phyloP scores from a whole-genome alignment of 192 early-diverging fungal genomes.

The Lobosporangium transversale region DNA sequence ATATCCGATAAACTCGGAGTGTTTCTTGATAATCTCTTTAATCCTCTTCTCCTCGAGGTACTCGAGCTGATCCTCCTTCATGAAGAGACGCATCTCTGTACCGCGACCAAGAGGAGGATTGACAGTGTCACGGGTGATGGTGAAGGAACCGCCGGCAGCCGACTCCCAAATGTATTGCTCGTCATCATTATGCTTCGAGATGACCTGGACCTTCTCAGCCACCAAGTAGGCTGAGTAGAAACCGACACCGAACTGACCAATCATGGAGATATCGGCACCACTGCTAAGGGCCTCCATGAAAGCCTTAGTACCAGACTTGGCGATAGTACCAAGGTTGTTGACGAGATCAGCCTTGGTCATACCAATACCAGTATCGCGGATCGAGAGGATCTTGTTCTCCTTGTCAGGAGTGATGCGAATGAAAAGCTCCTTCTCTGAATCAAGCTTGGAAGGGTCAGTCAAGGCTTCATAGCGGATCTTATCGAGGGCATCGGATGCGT shows the following conservation, averaged over 20 bases:
- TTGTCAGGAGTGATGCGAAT: slow-evolving; percentile 89
- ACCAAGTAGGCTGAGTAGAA: slow-evolving; percentile 99
- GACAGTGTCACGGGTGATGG: slow-evolving; percentile 90
- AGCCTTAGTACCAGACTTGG: slow-evolving; percentile 98
- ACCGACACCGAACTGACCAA: slow-evolving; percentile 99
- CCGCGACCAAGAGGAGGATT: slow-evolving; percentile 92
- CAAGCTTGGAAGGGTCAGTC: slow-evolving; percentile 90
- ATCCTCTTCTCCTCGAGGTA: slow-evolving; percentile 98
- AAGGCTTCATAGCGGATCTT: slow-evolving; percentile 97
- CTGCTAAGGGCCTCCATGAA: slow-evolving; percentile 97
- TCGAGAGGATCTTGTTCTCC: slow-evolving; percentile 84
- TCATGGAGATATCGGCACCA: slow-evolving; percentile 98
- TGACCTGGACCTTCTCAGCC: slow-evolving; percentile 93
- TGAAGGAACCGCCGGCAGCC: slow-evolving; percentile 87
- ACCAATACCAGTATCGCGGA: slow-evolving; percentile 90
- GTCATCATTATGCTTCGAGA: slow-evolving; percentile 96
- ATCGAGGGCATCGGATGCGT: slow-evolving; percentile 90
- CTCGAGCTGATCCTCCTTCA: slow-evolving; percentile 98
- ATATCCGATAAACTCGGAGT: slow-evolving; percentile 99
- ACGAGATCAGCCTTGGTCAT: slow-evolving; percentile 95
- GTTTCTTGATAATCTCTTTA: slow-evolving; percentile 99
- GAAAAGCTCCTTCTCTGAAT: slow-evolving; percentile 90
- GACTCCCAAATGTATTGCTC: slow-evolving; percentile 96
- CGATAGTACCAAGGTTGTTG: slow-evolving; percentile 98
- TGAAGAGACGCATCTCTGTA: slow-evolving; percentile 89